These are phyloP conservation scores for Cyclotella kingstonii DNA, from an alignment of 108 stramenopile species.

Conservation along the genomic window DNA sequence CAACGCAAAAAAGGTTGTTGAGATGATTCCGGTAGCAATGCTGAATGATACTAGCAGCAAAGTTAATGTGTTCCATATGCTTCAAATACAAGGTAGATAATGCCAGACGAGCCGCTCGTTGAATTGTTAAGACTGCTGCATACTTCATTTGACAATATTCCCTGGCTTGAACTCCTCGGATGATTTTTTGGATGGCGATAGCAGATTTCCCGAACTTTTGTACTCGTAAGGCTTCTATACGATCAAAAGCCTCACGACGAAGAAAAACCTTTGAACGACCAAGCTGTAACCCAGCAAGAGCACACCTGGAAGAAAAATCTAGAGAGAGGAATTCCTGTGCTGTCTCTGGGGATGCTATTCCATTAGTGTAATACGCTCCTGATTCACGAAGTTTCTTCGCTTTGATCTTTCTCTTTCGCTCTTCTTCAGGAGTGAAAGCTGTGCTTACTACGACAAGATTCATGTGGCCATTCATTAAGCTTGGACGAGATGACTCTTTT, in stretches of 20 bases:
- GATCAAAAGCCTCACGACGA: conserved; percentile 86
- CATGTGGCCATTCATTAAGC: conserved; percentile 42
- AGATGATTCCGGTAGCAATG: conserved; percentile 53
- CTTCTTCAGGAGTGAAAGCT: conserved; percentile 60
- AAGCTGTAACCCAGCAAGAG: conserved; percentile 83
- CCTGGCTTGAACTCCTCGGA: conserved; percentile 59
- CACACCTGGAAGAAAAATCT: conserved; percentile 78
- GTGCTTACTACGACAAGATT: conserved; percentile 69
- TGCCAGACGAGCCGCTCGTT: conserved; percentile 49
- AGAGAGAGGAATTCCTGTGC: conserved; percentile 62
- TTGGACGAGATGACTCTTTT: conserved; percentile 5
- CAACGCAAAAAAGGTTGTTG: conserved; percentile 48
- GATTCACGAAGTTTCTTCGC: conserved; percentile 31
- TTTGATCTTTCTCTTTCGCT: conserved; percentile 36
- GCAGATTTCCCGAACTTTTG: conserved; percentile 70
- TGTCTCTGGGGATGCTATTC: conserved; percentile 60
- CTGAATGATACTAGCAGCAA: conserved; percentile 55
- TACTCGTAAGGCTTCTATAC: conserved; percentile 71
- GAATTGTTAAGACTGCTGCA: conserved; percentile 56
- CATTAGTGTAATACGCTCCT: conserved; percentile 31
- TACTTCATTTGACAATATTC: conserved; percentile 49
- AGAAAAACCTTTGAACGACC: conserved; percentile 91
- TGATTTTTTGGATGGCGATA: conserved; percentile 64
- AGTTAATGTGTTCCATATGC: conserved; percentile 12
- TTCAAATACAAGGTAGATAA: conserved; percentile 12